Percentiles rank a stretch among this genome's conserved stretches.
Evolutionary conservation across 2,329 filamentous ascomycete genomes (phyloP).

Genomic region (Lachnellula occidentalis): DNA sequence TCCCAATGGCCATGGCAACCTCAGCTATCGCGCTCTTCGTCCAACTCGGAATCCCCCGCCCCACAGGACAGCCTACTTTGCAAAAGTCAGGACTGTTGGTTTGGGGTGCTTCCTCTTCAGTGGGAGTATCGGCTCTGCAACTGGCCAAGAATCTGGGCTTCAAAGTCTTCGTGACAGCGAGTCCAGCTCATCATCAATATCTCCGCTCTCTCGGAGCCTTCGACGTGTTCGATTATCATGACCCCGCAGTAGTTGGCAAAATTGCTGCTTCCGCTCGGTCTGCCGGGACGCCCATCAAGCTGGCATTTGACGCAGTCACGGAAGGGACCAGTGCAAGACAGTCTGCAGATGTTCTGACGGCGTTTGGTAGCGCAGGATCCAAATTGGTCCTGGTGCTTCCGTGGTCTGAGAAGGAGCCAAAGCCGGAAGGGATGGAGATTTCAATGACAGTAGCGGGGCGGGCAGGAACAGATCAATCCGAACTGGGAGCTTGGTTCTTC

Average conservation of each 20-base stretch:
- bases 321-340: constrained; percentile 3
- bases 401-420: not conserved
- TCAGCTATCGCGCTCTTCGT: constrained; percentile 9
- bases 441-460: not conserved
- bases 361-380: not conserved
- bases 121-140: constrained; percentile 35
- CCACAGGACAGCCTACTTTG: constrained; percentile 8
- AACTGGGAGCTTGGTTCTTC: constrained; percentile 19
- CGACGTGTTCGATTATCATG: constrained; percentile 36
- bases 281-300: constrained; percentile 5
- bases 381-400: not conserved
- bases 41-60: constrained; percentile 6
- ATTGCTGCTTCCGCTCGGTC: constrained; percentile 6
- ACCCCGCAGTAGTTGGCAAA: constrained; percentile 7
- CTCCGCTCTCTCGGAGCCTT: constrained; percentile 37
- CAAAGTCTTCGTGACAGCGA: constrained; percentile 35
- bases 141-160: constrained; percentile 37
- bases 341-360: not conserved
- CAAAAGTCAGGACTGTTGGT: constrained; percentile 30
- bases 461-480: not conserved
- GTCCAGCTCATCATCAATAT: constrained; percentile 30
- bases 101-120: constrained; percentile 21
- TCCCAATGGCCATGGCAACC: constrained; percentile 26
- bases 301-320: constrained; percentile 9
- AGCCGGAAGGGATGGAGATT: not conserved